A percentile compares a stretch with the other conserved stretches of the same genome.
Evolutionary conservation across 176 grass and related monocot genomes (phyloP).

Genomic region (Avena atlantica): DNA sequence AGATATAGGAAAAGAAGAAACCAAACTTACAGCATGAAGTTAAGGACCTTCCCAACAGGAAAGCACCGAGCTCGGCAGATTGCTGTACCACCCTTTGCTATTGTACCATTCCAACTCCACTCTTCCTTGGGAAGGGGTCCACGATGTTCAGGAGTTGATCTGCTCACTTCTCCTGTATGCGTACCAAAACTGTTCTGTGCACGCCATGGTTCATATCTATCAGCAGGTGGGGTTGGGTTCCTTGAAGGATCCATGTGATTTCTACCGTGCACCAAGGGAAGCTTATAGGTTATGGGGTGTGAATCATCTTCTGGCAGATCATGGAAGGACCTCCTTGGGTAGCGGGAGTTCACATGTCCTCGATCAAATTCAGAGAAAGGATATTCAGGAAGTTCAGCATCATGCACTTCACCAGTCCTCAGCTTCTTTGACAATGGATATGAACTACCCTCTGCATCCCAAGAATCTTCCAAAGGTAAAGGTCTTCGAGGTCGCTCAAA

Average conservation of each 20-base stretch:
- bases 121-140: slow-evolving; percentile 61
- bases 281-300: slow-evolving; percentile 39
- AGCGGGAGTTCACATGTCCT: slow-evolving; percentile 48
- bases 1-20: slow-evolving; percentile 13
- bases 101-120: slow-evolving; percentile 95
- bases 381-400: slow-evolving; percentile 89
- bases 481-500: slow-evolving; percentile 54
- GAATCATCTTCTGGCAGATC: slow-evolving; percentile 51
- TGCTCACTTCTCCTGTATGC: slow-evolving; percentile 55
- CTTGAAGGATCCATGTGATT: slow-evolving; percentile 49
- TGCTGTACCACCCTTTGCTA: slow-evolving; percentile 85
- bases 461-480: slow-evolving; percentile 59
- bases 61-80: slow-evolving; percentile 95
- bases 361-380: slow-evolving; percentile 73
- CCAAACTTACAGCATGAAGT: slow-evolving; percentile 97
- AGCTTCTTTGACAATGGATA: slow-evolving; percentile 66
- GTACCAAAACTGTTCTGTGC: slow-evolving; percentile 50
- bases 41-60: slow-evolving; percentile 89
- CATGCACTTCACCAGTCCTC: slow-evolving; percentile 52
- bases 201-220: slow-evolving; percentile 57
- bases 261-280: slow-evolving; percentile 40
- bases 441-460: slow-evolving; percentile 49
- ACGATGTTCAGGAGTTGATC: slow-evolving; percentile 55
- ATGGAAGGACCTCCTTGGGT: slow-evolving; percentile 52
- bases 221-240: slow-evolving; percentile 52